These are phyloP conservation scores for Thalassiosira mediterranea DNA, from an alignment of 352 stramenopile genomes.

Conservation along the genomic window DNA sequence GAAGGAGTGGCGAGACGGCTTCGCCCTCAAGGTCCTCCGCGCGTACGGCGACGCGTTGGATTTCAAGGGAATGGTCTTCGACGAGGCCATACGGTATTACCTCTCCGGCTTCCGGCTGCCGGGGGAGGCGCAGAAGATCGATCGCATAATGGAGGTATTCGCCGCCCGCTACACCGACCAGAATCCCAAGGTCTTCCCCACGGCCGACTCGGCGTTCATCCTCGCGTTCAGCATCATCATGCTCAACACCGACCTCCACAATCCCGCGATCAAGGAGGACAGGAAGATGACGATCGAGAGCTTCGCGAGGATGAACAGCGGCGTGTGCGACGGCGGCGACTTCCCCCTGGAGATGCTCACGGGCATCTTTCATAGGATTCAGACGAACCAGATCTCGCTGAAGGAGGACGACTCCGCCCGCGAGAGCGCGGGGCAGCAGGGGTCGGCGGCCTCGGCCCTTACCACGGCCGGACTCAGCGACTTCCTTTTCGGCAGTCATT, in stretches of 20 bases:
- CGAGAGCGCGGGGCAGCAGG: constrained; percentile 55
- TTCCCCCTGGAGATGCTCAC: constrained; percentile 91
- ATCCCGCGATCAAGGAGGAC: constrained; percentile 94
- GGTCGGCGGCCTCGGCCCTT: constrained; percentile 33
- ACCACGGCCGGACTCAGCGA: constrained; percentile 48
- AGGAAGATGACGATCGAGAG: constrained; percentile 97
- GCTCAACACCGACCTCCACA: constrained; percentile 97
- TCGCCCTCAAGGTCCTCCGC: constrained; percentile 90
- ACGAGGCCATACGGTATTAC: constrained; percentile 88
- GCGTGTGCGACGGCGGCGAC: constrained; percentile 95
- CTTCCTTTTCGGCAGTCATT: constrained; percentile 73
- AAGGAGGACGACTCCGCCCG: constrained; percentile 93
- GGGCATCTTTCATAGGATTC: constrained; percentile 95
- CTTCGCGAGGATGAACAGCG: constrained; percentile 96
- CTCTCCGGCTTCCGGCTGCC: constrained; percentile 96
- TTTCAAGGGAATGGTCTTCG: constrained; percentile 90
- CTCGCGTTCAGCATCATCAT: constrained; percentile 95
- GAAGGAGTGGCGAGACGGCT: constrained; percentile 91
- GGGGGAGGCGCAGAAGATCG: constrained; percentile 99
- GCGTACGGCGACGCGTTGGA: constrained; percentile 96
- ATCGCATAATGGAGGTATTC: constrained; percentile 99
- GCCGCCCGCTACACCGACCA: constrained; percentile 90
- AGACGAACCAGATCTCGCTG: constrained; percentile 92
- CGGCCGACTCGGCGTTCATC: constrained; percentile 96
- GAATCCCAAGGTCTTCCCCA: constrained; percentile 89